Evolutionary conservation across 352 stramenopile species (phyloP).

Genomic region (Pythium myriotylum): DNA sequence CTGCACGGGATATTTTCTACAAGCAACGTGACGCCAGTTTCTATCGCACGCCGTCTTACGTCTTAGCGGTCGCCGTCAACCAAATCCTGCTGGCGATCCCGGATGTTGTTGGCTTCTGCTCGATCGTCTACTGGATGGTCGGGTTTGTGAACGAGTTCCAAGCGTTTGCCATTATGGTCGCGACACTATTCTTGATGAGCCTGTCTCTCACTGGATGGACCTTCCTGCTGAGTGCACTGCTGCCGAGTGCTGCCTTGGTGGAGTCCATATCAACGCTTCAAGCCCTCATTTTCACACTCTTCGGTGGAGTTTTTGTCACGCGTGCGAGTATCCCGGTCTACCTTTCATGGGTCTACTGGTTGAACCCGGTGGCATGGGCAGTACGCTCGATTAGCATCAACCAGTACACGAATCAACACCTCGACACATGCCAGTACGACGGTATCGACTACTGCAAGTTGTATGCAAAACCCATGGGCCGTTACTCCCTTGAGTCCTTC

Average conservation of each 20-base stretch:
- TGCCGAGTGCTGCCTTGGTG: constrained; percentile 25
- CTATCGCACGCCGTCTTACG: constrained; percentile 67
- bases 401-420: constrained; percentile 24
- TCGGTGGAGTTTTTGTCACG: constrained; percentile 37
- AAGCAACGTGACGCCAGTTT: constrained; percentile 71
- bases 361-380: constrained; percentile 43
- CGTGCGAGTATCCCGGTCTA: constrained; percentile 31
- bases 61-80: constrained; percentile 39
- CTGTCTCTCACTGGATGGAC: constrained; percentile 32
- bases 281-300: constrained; percentile 34
- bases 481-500: constrained; percentile 25
- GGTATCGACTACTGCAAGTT: constrained; percentile 27
- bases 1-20: constrained; percentile 51
- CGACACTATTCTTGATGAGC: constrained; percentile 53
- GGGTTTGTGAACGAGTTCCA: constrained; percentile 40
- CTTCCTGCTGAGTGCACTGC: constrained; percentile 25
- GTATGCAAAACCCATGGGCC: constrained; percentile 21
- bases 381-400: constrained; percentile 28
- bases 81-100: constrained; percentile 40
- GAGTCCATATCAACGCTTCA: constrained; percentile 26
- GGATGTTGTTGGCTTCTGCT: constrained; percentile 65
- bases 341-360: constrained; percentile 43
- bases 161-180: constrained; percentile 56
- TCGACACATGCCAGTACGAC: constrained; percentile 18
- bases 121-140: constrained; percentile 74